A percentile compares a stretch with the other conserved stretches of the same genome.
These are phyloP conservation scores for Amanita polypyramis DNA, from an alignment of 768 basidiomycete species.

Conservation along the genomic window DNA sequence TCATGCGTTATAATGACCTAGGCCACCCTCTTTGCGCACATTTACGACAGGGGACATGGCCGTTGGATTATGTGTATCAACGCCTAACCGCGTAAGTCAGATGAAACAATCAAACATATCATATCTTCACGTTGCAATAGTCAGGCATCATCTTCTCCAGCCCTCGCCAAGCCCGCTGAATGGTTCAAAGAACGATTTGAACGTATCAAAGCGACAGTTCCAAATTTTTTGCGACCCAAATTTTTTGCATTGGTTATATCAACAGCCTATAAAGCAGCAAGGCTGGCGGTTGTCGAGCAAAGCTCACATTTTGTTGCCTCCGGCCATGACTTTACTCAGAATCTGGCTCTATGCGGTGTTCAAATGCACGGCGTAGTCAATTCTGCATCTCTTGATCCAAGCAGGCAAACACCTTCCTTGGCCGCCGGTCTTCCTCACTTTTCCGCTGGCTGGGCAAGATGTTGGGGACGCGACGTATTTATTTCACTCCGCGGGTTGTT, in stretches of 20 bases:
- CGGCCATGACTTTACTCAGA: constrained; percentile 85
- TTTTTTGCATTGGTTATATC: constrained; percentile 91
- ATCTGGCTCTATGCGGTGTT: constrained; percentile 73
- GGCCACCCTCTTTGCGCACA: constrained; percentile 88
- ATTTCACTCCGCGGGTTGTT: constrained; percentile 91
- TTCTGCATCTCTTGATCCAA: constrained; percentile 82
- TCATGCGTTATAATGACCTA: constrained; percentile 87
- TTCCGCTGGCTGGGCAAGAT: constrained; percentile 85
- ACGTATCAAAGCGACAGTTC: constrained; percentile 57
- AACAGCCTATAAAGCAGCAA: constrained; percentile 87
- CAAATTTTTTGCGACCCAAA: constrained; percentile 88
- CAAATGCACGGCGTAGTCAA: constrained; percentile 90
- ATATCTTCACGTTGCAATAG: constrained; percentile 21
- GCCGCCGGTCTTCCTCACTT: constrained; percentile 97
- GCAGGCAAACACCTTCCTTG: constrained; percentile 61
- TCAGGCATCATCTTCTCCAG: constrained; percentile 53
- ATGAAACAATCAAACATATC: background rate
- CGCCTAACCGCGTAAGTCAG: constrained; percentile 59
- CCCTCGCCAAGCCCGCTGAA: constrained; percentile 54
- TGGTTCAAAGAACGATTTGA: constrained; percentile 92
- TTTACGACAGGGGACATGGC: constrained; percentile 83
- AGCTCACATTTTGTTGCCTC: constrained; percentile 77
- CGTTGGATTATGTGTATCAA: constrained; percentile 75
- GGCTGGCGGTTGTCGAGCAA: constrained; percentile 75
- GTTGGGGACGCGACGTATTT: constrained; percentile 94